Conservation (phyloP, 495 filamentous ascomycete species). For the Rusavskia elegans region DNA sequence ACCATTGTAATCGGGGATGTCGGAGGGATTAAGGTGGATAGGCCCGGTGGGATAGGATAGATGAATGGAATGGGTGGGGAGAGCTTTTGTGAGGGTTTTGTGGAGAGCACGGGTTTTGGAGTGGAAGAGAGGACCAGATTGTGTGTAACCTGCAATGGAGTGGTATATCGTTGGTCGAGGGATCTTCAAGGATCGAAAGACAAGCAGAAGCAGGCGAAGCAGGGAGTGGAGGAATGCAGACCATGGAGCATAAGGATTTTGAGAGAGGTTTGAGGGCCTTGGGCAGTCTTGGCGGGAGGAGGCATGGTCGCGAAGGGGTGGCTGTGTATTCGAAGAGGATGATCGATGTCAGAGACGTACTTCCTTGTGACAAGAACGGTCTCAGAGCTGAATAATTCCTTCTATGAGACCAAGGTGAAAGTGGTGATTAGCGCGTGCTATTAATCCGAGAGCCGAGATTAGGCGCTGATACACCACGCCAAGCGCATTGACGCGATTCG, state of each 20-base stretch:
- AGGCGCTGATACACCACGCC: too few relatives aligned
- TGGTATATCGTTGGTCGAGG: not conserved
- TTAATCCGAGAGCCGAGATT: too few relatives aligned
- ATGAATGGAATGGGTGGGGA: conserved; percentile 30
- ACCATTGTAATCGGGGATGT: conserved; percentile 52
- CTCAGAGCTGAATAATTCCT: too few relatives aligned
- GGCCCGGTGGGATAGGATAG: conserved; percentile 38
- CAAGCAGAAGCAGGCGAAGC: conserved; percentile 37
- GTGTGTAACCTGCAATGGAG: conserved; percentile 50
- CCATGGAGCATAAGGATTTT: conserved; percentile 41
- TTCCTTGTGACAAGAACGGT: too few relatives aligned
- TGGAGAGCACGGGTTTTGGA: conserved; percentile 77
- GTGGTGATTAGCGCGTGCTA: too few relatives aligned
- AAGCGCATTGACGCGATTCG: too few relatives aligned
- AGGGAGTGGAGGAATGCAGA: conserved; percentile 11
- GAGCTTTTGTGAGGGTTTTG: conserved; percentile 61
- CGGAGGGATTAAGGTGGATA: conserved; percentile 40
- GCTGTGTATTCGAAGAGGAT: too few relatives aligned
- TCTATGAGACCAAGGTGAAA: too few relatives aligned
- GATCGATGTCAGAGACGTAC: too few relatives aligned
- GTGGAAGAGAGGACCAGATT: conserved; percentile 75
- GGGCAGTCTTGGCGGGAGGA: not conserved
- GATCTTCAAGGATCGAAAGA: conserved; percentile 21
- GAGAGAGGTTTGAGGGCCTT: conserved; percentile 21
- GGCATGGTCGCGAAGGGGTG: not conserved